Percentiles rank a stretch among this genome's conserved stretches.
Conservation (phyloP, 495 filamentous ascomycete species). For the Podospora australis region DNA sequence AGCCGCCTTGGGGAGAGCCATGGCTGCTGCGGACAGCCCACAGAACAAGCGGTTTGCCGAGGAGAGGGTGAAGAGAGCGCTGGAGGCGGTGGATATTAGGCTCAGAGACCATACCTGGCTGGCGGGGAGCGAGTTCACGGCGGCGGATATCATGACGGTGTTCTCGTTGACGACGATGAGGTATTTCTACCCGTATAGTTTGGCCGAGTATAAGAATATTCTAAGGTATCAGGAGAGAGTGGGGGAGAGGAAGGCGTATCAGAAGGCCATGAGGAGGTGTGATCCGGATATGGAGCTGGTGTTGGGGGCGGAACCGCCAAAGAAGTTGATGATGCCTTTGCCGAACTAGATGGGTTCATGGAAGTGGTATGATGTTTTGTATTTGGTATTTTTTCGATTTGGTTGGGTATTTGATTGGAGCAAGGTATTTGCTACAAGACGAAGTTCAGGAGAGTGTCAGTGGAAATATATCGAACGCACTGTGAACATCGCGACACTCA, state of each 20-base stretch:
- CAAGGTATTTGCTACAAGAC: too few relatives aligned
- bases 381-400: too few relatives aligned
- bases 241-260: conserved; percentile 35
- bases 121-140: conserved; percentile 54
- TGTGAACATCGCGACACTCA: too few relatives aligned
- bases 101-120: conserved; percentile 45
- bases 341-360: not conserved
- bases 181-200: conserved; percentile 37
- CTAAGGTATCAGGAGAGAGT: conserved; percentile 42
- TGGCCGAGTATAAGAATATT: conserved; percentile 38
- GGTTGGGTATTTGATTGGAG: too few relatives aligned
- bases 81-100: conserved; percentile 38
- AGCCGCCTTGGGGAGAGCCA: conserved; percentile 22
- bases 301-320: conserved; percentile 15
- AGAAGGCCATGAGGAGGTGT: conserved; percentile 38
- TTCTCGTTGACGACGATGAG: conserved; percentile 51
- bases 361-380: too few relatives aligned
- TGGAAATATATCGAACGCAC: too few relatives aligned
- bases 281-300: conserved; percentile 34
- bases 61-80: conserved; percentile 18
- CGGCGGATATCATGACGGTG: conserved; percentile 55
- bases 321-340: not conserved
- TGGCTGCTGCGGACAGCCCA: conserved; percentile 2
- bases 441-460: too few relatives aligned
- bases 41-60: conserved; percentile 7